phyloP scores from a whole-genome alignment of 257 asterid genomes.

The Plantago elongata region DNA sequence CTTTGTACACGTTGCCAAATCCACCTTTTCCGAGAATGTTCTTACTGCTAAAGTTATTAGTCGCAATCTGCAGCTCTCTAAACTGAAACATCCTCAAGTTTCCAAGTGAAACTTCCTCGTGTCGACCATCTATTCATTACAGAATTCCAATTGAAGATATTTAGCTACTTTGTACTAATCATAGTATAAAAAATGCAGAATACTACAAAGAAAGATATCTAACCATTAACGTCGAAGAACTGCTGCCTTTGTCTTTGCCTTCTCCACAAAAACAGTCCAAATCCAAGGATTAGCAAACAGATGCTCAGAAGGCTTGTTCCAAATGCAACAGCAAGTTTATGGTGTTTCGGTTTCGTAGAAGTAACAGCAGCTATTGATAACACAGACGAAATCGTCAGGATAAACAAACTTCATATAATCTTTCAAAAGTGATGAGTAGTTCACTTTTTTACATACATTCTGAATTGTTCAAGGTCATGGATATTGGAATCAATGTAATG shows the following conservation, averaged over 20 bases:
- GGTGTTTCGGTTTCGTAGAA: constrained; percentile 44
- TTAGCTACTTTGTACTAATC: not conserved
- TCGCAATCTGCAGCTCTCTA: constrained; percentile 79
- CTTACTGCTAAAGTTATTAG: constrained; percentile 76
- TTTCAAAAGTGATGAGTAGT: not conserved
- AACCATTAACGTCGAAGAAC: constrained; percentile 60
- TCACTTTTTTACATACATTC: constrained; percentile 35
- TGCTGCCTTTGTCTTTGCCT: constrained; percentile 40
- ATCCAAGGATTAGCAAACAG: constrained; percentile 49
- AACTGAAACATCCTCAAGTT: constrained; percentile 76
- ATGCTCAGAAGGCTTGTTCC: constrained; percentile 62
- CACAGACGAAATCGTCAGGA: constrained; percentile 13
- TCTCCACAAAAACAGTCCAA: constrained; percentile 62
- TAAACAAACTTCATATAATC: not conserved
- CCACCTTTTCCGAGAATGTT: constrained; percentile 94
- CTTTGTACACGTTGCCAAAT: constrained; percentile 88
- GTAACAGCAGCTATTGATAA: constrained; percentile 38
- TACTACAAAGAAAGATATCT: not conserved
- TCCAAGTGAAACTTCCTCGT: constrained; percentile 81
- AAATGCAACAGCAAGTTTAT: constrained; percentile 59
- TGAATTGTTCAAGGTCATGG: constrained; percentile 75
- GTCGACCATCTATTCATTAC: constrained; percentile 45
- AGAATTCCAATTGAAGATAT: constrained; percentile 16
- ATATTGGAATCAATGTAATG: constrained; percentile 72
- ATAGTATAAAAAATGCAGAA: not conserved